phyloP scores from a whole-genome alignment of 306 rosid genomes.

The Cicer chorassanicum region DNA sequence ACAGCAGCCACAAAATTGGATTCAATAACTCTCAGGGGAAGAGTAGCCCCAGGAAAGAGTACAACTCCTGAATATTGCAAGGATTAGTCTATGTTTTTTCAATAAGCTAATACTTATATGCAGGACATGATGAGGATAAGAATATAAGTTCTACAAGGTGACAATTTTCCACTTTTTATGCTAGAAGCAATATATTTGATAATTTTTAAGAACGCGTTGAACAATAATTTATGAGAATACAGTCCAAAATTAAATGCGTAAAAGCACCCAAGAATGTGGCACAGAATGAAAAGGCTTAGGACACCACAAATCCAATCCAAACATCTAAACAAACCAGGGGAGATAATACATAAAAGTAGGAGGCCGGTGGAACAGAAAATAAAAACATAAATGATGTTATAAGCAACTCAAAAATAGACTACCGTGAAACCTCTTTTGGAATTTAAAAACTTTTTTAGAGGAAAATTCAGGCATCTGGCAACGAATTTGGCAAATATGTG shows the following conservation, averaged over 20 bases:
- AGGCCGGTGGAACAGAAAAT: background rate
- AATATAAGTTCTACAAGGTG: constrained; percentile 10
- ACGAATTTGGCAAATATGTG: background rate
- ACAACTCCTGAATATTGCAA: constrained; percentile 77
- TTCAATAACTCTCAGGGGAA: constrained; percentile 80
- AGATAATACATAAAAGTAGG: background rate
- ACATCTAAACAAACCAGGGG: constrained; percentile 18
- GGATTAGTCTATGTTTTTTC: constrained; percentile 14
- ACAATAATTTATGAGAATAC: constrained; percentile 7
- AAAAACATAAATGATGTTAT: background rate
- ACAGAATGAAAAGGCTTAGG: constrained; percentile 14
- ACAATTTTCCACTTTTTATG: constrained; percentile 17
- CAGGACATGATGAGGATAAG: constrained; percentile 7
- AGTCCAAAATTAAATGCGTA: constrained; percentile 11
- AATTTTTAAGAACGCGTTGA: constrained; percentile 30
- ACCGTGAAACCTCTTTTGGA: background rate
- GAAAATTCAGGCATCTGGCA: background rate
- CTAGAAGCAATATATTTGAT: constrained; percentile 22
- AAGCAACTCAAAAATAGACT: background rate
- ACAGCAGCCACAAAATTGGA: constrained; percentile 69
- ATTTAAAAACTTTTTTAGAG: constrained; percentile 1
- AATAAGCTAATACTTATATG: constrained; percentile 22
- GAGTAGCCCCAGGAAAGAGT: constrained; percentile 88
- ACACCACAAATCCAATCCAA: constrained; percentile 17
- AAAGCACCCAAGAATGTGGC: constrained; percentile 13